These are phyloP conservation scores for Mucor irregularis DNA, from an alignment of 371 early-diverging fungal genomes.

Conservation along the genomic window DNA sequence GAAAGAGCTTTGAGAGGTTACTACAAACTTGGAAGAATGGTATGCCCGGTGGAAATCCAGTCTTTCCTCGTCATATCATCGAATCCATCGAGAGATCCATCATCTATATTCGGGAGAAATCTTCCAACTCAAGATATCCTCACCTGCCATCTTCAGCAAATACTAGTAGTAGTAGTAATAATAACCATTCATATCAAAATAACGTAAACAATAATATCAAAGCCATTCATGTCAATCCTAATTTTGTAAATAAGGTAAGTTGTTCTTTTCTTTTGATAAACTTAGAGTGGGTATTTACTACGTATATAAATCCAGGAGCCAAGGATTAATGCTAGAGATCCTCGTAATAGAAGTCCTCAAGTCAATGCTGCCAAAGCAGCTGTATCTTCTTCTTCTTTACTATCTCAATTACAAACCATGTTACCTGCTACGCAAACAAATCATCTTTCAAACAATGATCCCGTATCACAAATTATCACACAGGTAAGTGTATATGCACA, in stretches of 20 bases:
- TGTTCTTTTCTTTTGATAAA: too few species aligned
- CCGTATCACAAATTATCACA: constrained; percentile 29
- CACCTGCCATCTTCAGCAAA: constrained; percentile 17
- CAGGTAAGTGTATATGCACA: constrained; percentile 23
- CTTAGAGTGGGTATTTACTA: background rate
- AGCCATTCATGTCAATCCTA: constrained; percentile 65
- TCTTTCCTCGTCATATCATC: constrained; percentile 61
- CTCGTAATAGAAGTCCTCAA: constrained; percentile 24
- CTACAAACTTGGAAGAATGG: constrained; percentile 83
- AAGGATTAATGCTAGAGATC: constrained; percentile 19
- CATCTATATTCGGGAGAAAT: constrained; percentile 37
- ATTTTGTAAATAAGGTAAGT: constrained; percentile 57
- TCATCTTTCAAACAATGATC: constrained; percentile 7
- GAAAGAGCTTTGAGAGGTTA: constrained; percentile 70
- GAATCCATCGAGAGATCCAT: constrained; percentile 60
- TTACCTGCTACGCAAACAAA: constrained; percentile 10
- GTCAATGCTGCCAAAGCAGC: background rate
- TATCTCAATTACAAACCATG: constrained; percentile 30
- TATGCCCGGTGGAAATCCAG: constrained; percentile 57
- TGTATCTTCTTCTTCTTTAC: constrained; percentile 15
- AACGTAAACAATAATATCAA: too few species aligned
- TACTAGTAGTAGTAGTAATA: constrained; percentile 3
- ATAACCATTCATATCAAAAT: constrained; percentile 1
- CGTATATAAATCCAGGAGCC: constrained; percentile 1
- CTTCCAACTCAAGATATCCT: constrained; percentile 20